phyloP scores from a whole-genome alignment of 2,329 filamentous ascomycete species.

The Cercospora janseana region DNA sequence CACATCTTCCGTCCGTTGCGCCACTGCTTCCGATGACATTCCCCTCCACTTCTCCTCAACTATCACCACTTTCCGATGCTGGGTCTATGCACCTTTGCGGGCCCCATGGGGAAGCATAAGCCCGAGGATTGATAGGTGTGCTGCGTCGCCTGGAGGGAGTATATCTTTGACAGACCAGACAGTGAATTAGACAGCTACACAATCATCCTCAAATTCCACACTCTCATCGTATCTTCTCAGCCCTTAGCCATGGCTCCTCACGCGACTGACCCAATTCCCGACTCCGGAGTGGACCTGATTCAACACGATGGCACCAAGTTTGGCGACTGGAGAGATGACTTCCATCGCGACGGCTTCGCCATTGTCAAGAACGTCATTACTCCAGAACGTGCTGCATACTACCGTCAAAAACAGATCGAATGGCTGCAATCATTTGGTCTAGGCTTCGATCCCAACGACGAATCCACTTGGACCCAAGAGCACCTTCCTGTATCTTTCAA shows the following conservation, averaged over 20 bases:
- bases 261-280: slow-evolving; percentile 20
- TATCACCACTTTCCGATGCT: not conserved
- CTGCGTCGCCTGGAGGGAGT: not conserved
- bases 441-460: slow-evolving; percentile 36
- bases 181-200: not conserved
- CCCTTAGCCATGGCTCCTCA: slow-evolving; percentile 20
- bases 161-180: not conserved
- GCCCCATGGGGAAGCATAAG: not conserved
- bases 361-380: slow-evolving; percentile 33
- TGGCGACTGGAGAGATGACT: slow-evolving; percentile 37
- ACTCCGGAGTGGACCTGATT: slow-evolving; percentile 25
- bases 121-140: not conserved
- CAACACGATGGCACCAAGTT: slow-evolving; percentile 24
- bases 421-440: slow-evolving; percentile 35
- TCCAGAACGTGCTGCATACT: slow-evolving; percentile 32
- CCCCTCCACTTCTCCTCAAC: not conserved
- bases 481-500: slow-evolving; percentile 48
- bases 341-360: slow-evolving; percentile 34
- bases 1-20: not conserved
- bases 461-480: slow-evolving; percentile 45
- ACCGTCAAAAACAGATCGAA: slow-evolving; percentile 35
- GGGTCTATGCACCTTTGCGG: not conserved
- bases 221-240: not conserved
- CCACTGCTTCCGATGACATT: not conserved
- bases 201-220: not conserved